These are phyloP conservation scores for Phytophthora multivora DNA, from an alignment of 352 stramenopile species.

Conservation along the genomic window DNA sequence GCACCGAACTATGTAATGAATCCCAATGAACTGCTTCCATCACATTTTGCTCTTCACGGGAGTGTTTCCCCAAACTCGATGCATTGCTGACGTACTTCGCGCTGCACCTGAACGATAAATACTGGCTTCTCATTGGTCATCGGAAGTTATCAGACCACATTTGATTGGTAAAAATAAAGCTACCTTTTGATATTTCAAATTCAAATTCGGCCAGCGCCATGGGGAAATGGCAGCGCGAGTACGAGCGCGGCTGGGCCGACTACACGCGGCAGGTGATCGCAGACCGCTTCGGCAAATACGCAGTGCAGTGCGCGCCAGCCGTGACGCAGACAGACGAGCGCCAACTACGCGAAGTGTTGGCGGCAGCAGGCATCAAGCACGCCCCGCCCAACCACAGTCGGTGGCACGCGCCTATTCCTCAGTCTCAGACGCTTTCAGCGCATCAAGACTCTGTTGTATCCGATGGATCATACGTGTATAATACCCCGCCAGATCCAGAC, in stretches of 20 bases:
- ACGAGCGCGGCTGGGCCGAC: slow-evolving; percentile 63
- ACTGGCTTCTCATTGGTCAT: slow-evolving; percentile 15
- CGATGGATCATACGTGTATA: slow-evolving; percentile 75
- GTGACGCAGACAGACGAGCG: slow-evolving; percentile 43
- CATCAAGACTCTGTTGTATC: slow-evolving; percentile 24
- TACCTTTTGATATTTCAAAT: slow-evolving; percentile 31
- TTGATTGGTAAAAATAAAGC: slow-evolving; percentile 24
- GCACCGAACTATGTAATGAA: slow-evolving; percentile 32
- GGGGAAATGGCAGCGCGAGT: slow-evolving; percentile 62
- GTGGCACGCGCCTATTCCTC: slow-evolving; percentile 32
- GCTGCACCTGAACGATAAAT: too few species aligned
- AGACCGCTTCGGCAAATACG: slow-evolving; percentile 39
- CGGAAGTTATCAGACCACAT: neutral
- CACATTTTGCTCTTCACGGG: slow-evolving; percentile 5
- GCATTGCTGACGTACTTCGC: neutral
- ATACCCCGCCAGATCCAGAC: slow-evolving; percentile 40
- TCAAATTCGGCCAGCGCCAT: slow-evolving; percentile 19
- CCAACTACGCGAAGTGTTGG: slow-evolving; percentile 49
- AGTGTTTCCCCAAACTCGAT: neutral
- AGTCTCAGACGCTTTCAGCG: slow-evolving; percentile 18
- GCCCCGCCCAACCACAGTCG: slow-evolving; percentile 36
- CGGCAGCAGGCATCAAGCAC: slow-evolving; percentile 29
- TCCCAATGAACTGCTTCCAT: slow-evolving; percentile 23
- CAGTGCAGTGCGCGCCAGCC: slow-evolving; percentile 19
- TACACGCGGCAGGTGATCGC: slow-evolving; percentile 46